Conservation (phyloP, 129 eudicot genomes). For the Sambucus nigra region DNA sequence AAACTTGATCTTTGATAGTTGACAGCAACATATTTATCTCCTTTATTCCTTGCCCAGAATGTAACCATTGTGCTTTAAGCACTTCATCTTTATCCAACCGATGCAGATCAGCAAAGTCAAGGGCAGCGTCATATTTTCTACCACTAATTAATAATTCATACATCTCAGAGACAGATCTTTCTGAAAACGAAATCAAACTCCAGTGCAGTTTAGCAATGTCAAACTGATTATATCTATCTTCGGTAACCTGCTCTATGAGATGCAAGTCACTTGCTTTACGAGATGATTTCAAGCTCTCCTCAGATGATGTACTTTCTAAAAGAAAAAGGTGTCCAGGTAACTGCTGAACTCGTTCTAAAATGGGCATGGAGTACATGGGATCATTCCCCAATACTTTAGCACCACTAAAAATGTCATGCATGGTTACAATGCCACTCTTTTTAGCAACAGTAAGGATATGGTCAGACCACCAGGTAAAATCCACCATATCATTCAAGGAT, state of each 20-base stretch:
- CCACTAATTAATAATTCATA: conserved; percentile 57
- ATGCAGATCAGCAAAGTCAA: conserved; percentile 69
- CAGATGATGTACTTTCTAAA: conserved; percentile 50
- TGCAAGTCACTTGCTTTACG: conserved; percentile 15
- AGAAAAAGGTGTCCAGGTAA: conserved; percentile 55
- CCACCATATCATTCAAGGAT: conserved; percentile 33
- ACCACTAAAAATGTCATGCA: conserved; percentile 43
- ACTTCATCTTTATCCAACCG: conserved; percentile 70
- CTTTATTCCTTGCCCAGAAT: conserved; percentile 48
- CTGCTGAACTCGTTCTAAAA: conserved; percentile 47
- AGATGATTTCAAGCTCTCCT: conserved; percentile 27
- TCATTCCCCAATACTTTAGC: conserved; percentile 38
- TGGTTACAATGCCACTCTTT: conserved; percentile 46
- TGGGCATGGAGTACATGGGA: conserved; percentile 49
- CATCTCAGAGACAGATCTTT: conserved; percentile 65
- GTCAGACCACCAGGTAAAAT: conserved; percentile 96
- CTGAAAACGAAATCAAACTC: conserved; percentile 58
- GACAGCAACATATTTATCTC: conserved; percentile 59
- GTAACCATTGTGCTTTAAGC: conserved; percentile 86
- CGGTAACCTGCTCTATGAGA: conserved; percentile 33
- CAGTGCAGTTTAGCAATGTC: conserved; percentile 45
- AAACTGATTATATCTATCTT: conserved; percentile 38
- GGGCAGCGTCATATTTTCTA: conserved; percentile 58
- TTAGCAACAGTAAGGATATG: conserved; percentile 45
- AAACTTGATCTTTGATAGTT: conserved; percentile 64